Evolutionary conservation across 768 basidiomycete species (phyloP).

Genomic region (Sporobolomyces roseus): DNA sequence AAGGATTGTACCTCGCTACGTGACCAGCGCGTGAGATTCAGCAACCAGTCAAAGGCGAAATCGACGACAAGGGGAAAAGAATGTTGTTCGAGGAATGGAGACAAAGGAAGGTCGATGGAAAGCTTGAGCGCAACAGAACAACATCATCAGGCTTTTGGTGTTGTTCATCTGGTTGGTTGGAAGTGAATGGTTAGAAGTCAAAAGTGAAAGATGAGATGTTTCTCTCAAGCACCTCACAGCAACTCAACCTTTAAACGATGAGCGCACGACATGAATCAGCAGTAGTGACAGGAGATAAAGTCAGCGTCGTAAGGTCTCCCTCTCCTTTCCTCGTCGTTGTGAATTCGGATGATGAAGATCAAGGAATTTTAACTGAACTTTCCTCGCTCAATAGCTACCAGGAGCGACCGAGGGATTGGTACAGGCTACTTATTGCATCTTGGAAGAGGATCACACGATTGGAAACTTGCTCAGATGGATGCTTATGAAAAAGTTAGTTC

Average conservation of each 20-base stretch:
- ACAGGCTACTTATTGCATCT: slow-evolving; percentile 83
- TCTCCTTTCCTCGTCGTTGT: background rate
- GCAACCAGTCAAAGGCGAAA: background rate
- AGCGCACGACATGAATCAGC: slow-evolving; percentile 27
- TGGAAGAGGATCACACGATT: slow-evolving; percentile 91
- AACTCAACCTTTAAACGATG: background rate
- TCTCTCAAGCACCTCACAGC: background rate
- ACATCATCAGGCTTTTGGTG: no score
- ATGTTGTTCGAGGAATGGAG: background rate
- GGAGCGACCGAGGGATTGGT: slow-evolving; percentile 77
- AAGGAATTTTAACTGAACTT: background rate
- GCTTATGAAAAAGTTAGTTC: slow-evolving; percentile 92
- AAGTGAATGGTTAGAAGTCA: slow-evolving; percentile 1
- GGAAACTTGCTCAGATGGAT: slow-evolving; percentile 96
- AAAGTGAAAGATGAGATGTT: background rate
- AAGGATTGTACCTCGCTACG: no score
- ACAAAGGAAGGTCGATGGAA: no score
- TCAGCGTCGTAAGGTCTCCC: slow-evolving; percentile 22
- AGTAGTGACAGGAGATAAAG: slow-evolving; percentile 27
- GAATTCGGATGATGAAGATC: background rate
- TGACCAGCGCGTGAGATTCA: background rate
- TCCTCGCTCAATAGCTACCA: slow-evolving; percentile 60
- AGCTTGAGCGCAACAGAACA: no score
- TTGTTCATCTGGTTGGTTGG: no score
- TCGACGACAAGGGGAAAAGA: background rate